These are phyloP conservation scores for Clonostachys rhizophaga DNA, from an alignment of 2,329 filamentous ascomycete species.

Conservation along the genomic window DNA sequence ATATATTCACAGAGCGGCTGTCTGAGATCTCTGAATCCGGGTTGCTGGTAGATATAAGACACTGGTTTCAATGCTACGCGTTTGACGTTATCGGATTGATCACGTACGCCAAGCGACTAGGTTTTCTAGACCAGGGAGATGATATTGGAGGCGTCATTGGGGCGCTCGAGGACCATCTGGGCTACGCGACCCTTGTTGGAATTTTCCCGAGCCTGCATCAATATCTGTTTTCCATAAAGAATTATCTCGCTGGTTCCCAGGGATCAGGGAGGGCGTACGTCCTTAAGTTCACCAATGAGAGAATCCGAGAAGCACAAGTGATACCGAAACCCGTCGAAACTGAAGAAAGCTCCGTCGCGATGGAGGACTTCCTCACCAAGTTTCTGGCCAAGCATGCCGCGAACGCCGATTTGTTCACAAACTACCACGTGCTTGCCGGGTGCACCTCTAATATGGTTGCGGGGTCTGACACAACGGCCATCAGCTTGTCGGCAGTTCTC, in stretches of 20 bases:
- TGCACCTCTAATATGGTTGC: slow-evolving; percentile 27
- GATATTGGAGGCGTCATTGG: slow-evolving; percentile 37
- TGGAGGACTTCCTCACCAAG: slow-evolving; percentile 5
- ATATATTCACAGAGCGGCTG: slow-evolving; percentile 27
- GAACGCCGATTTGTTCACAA: slow-evolving; percentile 32
- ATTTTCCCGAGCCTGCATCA: slow-evolving; percentile 9
- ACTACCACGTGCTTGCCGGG: slow-evolving; percentile 20
- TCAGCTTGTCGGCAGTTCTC: slow-evolving; percentile 36
- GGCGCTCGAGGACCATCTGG: slow-evolving; percentile 10
- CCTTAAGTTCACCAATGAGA: slow-evolving; percentile 11
- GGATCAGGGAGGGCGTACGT: slow-evolving; percentile 17
- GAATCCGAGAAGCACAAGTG: slow-evolving; percentile 1
- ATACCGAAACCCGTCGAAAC: slow-evolving; percentile 1
- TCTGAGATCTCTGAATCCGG: slow-evolving; percentile 24
- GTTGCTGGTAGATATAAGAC: slow-evolving; percentile 28
- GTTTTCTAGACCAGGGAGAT: slow-evolving; percentile 37
- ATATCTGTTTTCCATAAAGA: slow-evolving; percentile 8
- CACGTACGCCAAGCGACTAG: slow-evolving; percentile 29
- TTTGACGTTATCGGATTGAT: slow-evolving; percentile 49
- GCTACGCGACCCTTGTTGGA: slow-evolving; percentile 15
- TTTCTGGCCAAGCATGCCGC: slow-evolving; percentile 27
- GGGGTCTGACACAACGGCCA: slow-evolving; percentile 40
- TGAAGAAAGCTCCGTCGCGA: neutral
- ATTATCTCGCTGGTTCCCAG: slow-evolving; percentile 7
- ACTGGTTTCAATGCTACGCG: slow-evolving; percentile 41